Evolutionary conservation across 345 rosid genomes (phyloP), one percentile per base, ranked within the genome.

Genomic region (Corymbia maculata): DNA sequence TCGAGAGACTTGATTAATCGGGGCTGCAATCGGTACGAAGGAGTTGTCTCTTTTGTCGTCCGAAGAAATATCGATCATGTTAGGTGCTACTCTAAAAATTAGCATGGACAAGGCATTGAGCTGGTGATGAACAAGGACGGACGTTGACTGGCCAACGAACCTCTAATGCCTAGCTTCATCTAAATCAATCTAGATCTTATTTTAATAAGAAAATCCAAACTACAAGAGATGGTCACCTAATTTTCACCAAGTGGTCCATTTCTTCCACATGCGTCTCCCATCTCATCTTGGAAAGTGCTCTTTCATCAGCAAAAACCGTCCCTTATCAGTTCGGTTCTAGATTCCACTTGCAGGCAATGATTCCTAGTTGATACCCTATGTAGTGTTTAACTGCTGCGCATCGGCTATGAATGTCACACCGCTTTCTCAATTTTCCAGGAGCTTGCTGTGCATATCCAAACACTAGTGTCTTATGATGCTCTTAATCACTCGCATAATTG

Each of bases 391-490:
- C 12, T 26, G 32, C 68, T 61, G 68, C 16, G 30, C 70, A 61
- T 28, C 14, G 70, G 12, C 14, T 13, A 26, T 28, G 70, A 28
- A 28, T 15, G 3, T 26, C 32, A 12, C 32, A 13, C 16, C 75
- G 8, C 36, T n/a, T n/a, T 6, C 7, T 64, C 16, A 6, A 51
- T 51, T 51, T 13, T 51, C 52, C 12, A 51, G 13, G 52, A 51
- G 52, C 13, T 3, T n/a, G 8, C 6, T n/a, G 8, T 13, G 8
- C 79, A 32, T 30, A 32, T 32, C 22, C 24, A 16, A 36, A 16
- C 0, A 10, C 13, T 32, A 32, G 2, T 16, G 80, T 68, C 22
- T 68, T 36, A 0, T 32, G 16, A 15, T 16, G 24, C 16, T 68
- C 22, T 32, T 16, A 4, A 4, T 68, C 21, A 42, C 80, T 68